A percentile compares a stretch with the other conserved stretches of the same genome.
Evolutionary conservation across 768 basidiomycete species (phyloP).

Genomic region (Boletus speciosus): DNA sequence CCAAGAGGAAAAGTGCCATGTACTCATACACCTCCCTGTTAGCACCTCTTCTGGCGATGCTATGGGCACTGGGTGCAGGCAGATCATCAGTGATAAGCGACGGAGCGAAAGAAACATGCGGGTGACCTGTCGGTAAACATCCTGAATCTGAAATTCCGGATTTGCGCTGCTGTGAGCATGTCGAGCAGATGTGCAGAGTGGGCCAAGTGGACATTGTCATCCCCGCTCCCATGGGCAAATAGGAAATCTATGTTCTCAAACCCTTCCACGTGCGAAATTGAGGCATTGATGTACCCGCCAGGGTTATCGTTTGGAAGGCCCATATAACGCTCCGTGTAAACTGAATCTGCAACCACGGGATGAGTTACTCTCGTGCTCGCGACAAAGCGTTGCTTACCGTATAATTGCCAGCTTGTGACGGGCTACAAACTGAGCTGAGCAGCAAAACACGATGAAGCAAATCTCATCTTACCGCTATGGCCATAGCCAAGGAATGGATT

Average conservation of each 20-base stretch:
- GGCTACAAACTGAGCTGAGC: slow-evolving; percentile 45
- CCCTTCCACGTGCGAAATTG: slow-evolving; percentile 83
- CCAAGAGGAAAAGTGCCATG: slow-evolving; percentile 77
- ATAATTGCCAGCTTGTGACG: slow-evolving; percentile 82
- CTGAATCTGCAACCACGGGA: slow-evolving; percentile 58
- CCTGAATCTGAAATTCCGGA: slow-evolving; percentile 79
- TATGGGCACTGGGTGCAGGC: slow-evolving; percentile 62
- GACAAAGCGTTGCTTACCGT: slow-evolving; percentile 46
- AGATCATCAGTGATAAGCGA: slow-evolving; percentile 7
- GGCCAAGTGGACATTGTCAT: slow-evolving; percentile 95
- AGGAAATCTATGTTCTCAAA: slow-evolving; percentile 80
- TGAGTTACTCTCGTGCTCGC: not conserved
- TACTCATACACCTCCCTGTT: slow-evolving; percentile 84
- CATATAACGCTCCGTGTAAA: slow-evolving; percentile 99
- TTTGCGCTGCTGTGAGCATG: slow-evolving; percentile 78
- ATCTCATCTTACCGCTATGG: slow-evolving; percentile 67
- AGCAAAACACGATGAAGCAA: not conserved
- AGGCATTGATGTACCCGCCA: slow-evolving; percentile 85
- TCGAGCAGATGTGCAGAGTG: slow-evolving; percentile 91
- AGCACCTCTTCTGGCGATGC: slow-evolving; percentile 69
- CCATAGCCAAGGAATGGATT: slow-evolving; percentile 87
- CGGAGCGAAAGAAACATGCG: not conserved
- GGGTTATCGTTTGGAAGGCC: slow-evolving; percentile 73
- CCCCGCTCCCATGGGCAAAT: slow-evolving; percentile 90
- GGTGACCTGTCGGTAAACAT: slow-evolving; percentile 95